Evolutionary conservation across 176 grass and related monocot species (phyloP).

Genomic region (Oryza officinalis): DNA sequence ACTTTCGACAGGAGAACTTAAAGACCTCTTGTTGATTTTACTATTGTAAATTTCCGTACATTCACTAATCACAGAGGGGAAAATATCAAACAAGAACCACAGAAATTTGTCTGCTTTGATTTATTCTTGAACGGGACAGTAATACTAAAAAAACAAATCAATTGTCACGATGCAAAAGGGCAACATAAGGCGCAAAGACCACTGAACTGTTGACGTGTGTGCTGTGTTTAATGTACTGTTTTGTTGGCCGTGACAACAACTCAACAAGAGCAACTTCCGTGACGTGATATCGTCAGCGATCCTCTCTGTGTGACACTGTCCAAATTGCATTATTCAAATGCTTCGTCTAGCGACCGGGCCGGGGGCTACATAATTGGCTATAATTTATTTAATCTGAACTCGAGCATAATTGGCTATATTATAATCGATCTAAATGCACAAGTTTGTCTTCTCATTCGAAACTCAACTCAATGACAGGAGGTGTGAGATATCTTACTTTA

Average conservation of each 20-base stretch:
- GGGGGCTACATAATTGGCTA: slow-evolving; percentile 34
- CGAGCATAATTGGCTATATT: slow-evolving; percentile 37
- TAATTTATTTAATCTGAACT: neutral
- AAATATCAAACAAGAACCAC: neutral
- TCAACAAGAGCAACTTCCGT: neutral
- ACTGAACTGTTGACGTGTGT: neutral
- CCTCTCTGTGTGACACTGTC: neutral
- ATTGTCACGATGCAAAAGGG: neutral
- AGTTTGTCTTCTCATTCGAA: slow-evolving; percentile 33
- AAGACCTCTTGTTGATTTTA: neutral
- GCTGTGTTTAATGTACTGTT: neutral
- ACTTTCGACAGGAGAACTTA: neutral
- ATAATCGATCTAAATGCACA: slow-evolving; percentile 33
- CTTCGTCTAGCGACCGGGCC: neutral
- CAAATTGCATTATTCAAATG: neutral
- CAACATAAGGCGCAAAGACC: neutral
- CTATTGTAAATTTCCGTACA: neutral
- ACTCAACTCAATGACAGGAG: slow-evolving; percentile 35
- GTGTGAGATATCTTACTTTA: slow-evolving; percentile 41
- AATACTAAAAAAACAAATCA: neutral
- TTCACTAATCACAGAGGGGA: neutral
- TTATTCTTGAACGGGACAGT: neutral
- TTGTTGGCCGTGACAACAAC: slow-evolving; percentile 23
- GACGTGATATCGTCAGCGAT: slow-evolving; percentile 40
- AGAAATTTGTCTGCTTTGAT: neutral